Evolutionary conservation across 176 grass and related monocot genomes (phyloP), one percentile per base, ranked within the genome.

Genomic region (Hyparrhenia diplandra): DNA sequence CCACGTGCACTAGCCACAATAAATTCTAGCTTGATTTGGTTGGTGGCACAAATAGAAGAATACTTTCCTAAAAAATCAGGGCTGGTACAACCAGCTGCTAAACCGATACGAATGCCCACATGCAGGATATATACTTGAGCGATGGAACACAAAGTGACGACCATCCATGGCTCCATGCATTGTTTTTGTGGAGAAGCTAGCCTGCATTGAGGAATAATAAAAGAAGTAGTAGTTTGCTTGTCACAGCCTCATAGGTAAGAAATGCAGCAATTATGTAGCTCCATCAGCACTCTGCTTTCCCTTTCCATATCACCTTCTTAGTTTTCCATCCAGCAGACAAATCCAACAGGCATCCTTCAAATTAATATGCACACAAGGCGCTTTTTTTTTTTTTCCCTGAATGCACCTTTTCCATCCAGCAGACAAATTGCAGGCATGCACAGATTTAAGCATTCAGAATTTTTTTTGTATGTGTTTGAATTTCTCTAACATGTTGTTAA

Each of bases 131-230:
- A 52, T 75, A 70, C 18, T 45, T 63, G 13, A 75, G n/a, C 17
- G 0, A 28, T 6, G 29, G 69, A 29, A 71, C 8, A 66, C 8
- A 76, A 13, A 12, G 46, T 61, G 37, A 46, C 29, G 14, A 35
- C 29, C 21, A 35, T n/a, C n/a, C n/a, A n/a, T n/a, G n/a, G n/a
- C n/a, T 58, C 1, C 17, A 40, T 78, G 55, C n/a, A n/a, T n/a
- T 32, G 31, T 32, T 32, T 71, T 39, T 63, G 65, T 20, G 61
- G 35, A 39, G 31, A 27, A n/a, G n/a, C n/a, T n/a, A 47, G 69
- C 39, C 39, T 74, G 31, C 80, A 84, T 63, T 41, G 49, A 84
- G n/a, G n/a, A n/a, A n/a, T n/a, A n/a, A n/a, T n/a, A n/a, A n/a
- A n/a, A n/a, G n/a, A n/a, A n/a, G n/a, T n/a, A n/a, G n/a, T n/a